These are phyloP conservation scores for Leptographium flavum DNA, from an alignment of 2,329 filamentous ascomycete species.

Conservation along the genomic window DNA sequence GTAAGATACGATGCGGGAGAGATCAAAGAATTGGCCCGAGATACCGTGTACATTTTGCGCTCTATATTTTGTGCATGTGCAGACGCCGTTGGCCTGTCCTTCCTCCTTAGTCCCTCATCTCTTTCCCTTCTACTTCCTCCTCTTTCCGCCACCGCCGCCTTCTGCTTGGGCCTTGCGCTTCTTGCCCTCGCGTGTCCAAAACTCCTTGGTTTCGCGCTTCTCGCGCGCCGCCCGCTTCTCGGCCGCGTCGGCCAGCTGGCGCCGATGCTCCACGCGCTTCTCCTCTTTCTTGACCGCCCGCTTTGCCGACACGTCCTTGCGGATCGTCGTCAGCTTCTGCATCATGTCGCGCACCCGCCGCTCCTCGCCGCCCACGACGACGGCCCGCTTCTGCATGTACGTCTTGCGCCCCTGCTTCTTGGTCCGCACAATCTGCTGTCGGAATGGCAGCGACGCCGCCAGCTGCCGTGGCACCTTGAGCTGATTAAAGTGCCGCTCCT, in stretches of 20 bases:
- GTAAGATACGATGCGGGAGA: too few relatives aligned
- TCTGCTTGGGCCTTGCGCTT: conserved; percentile 34
- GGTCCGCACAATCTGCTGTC: conserved; percentile 74
- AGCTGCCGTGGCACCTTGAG: conserved; percentile 65
- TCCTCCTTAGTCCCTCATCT: neutral
- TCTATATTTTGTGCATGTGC: too few relatives aligned
- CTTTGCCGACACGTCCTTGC: conserved; percentile 84
- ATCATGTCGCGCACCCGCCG: conserved; percentile 76
- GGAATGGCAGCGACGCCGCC: conserved; percentile 77
- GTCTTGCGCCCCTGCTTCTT: conserved; percentile 68
- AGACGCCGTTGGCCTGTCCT: too few relatives aligned
- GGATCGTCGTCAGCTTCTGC: conserved; percentile 80
- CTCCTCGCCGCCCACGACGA: conserved; percentile 79
- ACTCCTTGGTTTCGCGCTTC: conserved; percentile 85
- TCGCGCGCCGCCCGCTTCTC: conserved; percentile 80
- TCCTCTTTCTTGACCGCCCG: conserved; percentile 77
- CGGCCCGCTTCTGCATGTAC: conserved; percentile 90
- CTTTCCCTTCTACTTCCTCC: conserved; percentile 16
- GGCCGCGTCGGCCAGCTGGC: conserved; percentile 66
- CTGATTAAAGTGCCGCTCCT: conserved; percentile 63
- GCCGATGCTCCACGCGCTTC: conserved; percentile 63
- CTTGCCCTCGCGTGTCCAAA: conserved; percentile 81
- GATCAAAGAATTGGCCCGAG: too few relatives aligned
- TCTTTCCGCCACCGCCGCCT: conserved; percentile 24
- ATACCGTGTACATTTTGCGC: too few relatives aligned